Conservation (phyloP, 257 asterid genomes). For the Plectranthus barbatus region DNA sequence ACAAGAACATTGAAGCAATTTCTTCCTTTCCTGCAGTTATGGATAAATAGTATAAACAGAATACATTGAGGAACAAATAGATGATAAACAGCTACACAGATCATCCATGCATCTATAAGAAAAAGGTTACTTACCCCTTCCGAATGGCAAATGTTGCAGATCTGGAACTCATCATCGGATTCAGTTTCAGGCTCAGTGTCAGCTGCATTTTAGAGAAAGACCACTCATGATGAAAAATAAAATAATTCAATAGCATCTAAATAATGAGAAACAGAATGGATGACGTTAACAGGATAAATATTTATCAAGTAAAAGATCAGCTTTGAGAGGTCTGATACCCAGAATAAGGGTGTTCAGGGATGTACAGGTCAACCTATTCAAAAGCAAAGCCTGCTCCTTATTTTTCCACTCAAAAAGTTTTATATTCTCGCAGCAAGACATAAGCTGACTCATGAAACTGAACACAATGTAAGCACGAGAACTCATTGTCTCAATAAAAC, state of each 20-base stretch:
- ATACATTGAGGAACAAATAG: background rate
- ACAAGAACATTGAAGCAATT: slow-evolving; percentile 85
- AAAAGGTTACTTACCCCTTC: slow-evolving; percentile 54
- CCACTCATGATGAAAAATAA: slow-evolving; percentile 10
- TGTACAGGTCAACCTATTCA: background rate
- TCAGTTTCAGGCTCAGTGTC: slow-evolving; percentile 65
- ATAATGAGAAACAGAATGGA: background rate
- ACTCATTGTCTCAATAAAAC: slow-evolving; percentile 10
- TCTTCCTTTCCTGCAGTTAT: slow-evolving; percentile 71
- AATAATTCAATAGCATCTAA: slow-evolving; percentile 1
- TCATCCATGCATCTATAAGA: slow-evolving; percentile 3
- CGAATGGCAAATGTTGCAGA: slow-evolving; percentile 77
- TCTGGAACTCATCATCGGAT: slow-evolving; percentile 97
- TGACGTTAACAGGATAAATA: background rate
- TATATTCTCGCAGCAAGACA: background rate
- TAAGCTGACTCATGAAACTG: background rate
- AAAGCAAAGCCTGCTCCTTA: background rate
- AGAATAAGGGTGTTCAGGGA: background rate
- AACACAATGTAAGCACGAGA: background rate
- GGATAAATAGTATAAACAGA: slow-evolving; percentile 1
- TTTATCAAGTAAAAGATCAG: background rate
- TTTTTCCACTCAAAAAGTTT: background rate
- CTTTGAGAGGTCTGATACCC: background rate
- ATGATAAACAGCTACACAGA: background rate
- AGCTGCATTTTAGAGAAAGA: slow-evolving; percentile 41